These are phyloP conservation scores for Aspergillus fischeri DNA, from an alignment of 2,329 filamentous ascomycete genomes.

Conservation along the genomic window DNA sequence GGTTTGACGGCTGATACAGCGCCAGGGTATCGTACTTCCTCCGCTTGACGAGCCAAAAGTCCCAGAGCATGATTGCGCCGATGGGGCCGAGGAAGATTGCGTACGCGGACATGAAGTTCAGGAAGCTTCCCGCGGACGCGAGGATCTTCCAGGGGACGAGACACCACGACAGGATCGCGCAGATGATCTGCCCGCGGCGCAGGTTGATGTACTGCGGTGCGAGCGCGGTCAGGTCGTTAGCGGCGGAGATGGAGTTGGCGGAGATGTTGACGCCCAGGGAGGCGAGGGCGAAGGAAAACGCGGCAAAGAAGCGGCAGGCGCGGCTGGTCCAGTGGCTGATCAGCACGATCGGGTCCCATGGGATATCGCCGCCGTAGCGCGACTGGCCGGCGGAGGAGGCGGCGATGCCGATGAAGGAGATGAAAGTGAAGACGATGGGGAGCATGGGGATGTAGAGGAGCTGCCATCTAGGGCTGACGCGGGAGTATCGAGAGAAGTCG, in stretches of 20 bases:
- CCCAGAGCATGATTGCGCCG: slow-evolving; percentile 56
- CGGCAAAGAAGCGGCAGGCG: slow-evolving; percentile 48
- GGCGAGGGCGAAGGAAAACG: slow-evolving; percentile 52
- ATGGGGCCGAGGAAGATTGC: slow-evolving; percentile 63
- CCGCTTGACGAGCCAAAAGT: slow-evolving; percentile 56
- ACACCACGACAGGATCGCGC: slow-evolving; percentile 55
- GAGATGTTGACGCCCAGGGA: slow-evolving; percentile 55
- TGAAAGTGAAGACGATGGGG: slow-evolving; percentile 52
- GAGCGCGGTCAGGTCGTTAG: slow-evolving; percentile 56
- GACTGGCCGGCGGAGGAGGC: slow-evolving; percentile 39
- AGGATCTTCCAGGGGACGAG: slow-evolving; percentile 66
- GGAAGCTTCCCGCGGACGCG: slow-evolving; percentile 53
- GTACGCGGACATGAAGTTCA: slow-evolving; percentile 64
- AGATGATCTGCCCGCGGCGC: slow-evolving; percentile 52
- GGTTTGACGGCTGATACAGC: slow-evolving; percentile 46
- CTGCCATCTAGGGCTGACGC: slow-evolving; percentile 47
- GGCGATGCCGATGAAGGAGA: slow-evolving; percentile 46
- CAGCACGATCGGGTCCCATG: slow-evolving; percentile 44
- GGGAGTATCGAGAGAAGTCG: slow-evolving; percentile 55
- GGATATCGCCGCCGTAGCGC: slow-evolving; percentile 32
- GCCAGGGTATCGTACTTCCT: slow-evolving; percentile 49
- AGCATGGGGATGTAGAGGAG: slow-evolving; percentile 49
- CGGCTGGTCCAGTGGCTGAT: slow-evolving; percentile 38
- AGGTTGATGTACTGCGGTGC: slow-evolving; percentile 55
- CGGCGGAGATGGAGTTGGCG: slow-evolving; percentile 47